Percentiles rank a stretch among this genome's conserved stretches.
Conservation (phyloP, 1,139 yeast species). For the Taphrina flavorubra region DNA sequence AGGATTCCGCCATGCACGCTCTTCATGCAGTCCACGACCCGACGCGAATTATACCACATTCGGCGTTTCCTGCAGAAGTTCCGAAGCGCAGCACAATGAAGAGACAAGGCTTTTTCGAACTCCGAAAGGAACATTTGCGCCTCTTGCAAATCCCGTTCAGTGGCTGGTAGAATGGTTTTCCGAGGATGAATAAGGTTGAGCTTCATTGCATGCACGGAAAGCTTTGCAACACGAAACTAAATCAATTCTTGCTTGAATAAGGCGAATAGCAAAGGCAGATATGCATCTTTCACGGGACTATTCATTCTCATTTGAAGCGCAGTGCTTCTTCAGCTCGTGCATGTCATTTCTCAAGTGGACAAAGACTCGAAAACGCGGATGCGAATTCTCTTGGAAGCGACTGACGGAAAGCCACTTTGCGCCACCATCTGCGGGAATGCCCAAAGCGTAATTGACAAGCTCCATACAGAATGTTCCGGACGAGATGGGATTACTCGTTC, state of each 20-base stretch:
- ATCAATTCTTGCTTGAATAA: too few species aligned
- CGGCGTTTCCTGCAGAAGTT: neutral
- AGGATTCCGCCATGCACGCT: neutral
- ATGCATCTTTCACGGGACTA: too few species aligned
- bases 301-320: too few species aligned
- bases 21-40: too few species aligned
- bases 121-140: neutral
- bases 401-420: conserved; percentile 2
- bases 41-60: neutral
- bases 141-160: neutral
- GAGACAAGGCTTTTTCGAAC: conserved; percentile 4
- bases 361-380: neutral
- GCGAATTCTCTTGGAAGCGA: neutral
- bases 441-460: conserved; percentile 16
- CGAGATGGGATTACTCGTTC: neutral
- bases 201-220: neutral
- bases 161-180: conserved; percentile 7
- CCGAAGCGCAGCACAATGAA: too few species aligned
- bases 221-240: too few species aligned
- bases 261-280: too few species aligned
- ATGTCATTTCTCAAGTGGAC: too few species aligned
- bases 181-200: neutral
- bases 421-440: conserved; percentile 15
- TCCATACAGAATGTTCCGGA: neutral
- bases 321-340: too few species aligned